Base-by-base conservation (phyloP, 129 eudicot genomes). In the Tagetes erecta region DNA sequence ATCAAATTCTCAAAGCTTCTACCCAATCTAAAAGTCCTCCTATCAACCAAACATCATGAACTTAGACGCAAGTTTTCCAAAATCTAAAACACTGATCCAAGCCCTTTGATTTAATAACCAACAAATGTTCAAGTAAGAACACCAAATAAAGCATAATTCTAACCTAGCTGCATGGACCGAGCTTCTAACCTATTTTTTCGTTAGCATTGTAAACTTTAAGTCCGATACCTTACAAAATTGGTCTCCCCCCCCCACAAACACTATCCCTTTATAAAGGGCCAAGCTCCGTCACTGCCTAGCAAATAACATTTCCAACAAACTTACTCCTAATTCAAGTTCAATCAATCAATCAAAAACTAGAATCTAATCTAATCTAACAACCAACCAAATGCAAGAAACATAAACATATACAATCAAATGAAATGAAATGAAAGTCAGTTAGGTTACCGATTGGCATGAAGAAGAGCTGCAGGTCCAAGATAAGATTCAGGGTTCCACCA, bases 401-500 rank as follows among this genome's bases (percentile, higher is more conserved):
- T 8, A 30, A 33, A 5, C 8, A 34, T 8, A 59, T 20, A 20
- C 27, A 20, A 20, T 20, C 27, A 20, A 20, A 20, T 20, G 27
- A 20, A 20, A 20, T 20, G 27, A 20, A 20, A 20, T 20, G 27
- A 20, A 20, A 20, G 27, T 20, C 27, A 20, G 27, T 20, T 20
- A 20, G 27, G 27, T 20, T 20, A 62, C 96, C 97, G 58, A 58
- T 92, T 86, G 56, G 96, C 97, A 39, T 89, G 96, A 42, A 92
- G 88, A 45, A 92, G 90, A 14, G 97, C 96, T 37, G 96, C 97
- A 30, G 96, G 97, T 11, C 96, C 97, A 7, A 92, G 87, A 70
- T 92, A 92, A 12, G 89, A 83, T 74, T 92, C 97, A 14, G 96
- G 97, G 36, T 92, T 92, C 97, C 97, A 92, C 97, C 97, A 92